Conservation (phyloP, 257 asterid genomes). For the Striga asiatica region DNA sequence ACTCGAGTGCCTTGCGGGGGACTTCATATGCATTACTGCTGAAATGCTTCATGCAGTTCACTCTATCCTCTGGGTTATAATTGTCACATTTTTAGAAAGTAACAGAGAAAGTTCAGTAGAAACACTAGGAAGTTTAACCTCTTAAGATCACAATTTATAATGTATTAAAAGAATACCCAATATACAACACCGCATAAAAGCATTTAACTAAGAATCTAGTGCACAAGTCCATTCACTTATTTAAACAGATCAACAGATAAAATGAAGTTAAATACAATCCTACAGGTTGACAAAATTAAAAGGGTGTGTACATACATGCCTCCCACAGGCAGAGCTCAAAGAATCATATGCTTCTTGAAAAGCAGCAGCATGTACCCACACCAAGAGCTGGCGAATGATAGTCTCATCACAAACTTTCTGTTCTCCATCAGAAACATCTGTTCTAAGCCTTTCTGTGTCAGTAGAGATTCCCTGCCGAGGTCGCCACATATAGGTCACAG, state of each 20-base stretch:
- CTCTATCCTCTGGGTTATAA: neutral
- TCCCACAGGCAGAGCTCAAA: constrained; percentile 43
- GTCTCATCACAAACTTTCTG: constrained; percentile 15
- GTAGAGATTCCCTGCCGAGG: neutral
- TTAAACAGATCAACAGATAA: neutral
- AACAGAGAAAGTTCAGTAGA: neutral
- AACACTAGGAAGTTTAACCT: neutral
- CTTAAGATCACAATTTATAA: neutral
- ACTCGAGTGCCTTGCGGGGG: neutral
- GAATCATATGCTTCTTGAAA: constrained; percentile 61
- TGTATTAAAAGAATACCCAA: neutral
- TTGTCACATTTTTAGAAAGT: neutral
- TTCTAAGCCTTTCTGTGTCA: constrained; percentile 14
- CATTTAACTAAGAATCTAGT: constrained; percentile 8
- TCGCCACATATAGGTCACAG: constrained; percentile 78
- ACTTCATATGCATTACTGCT: neutral
- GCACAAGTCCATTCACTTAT: neutral
- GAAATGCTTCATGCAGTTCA: neutral
- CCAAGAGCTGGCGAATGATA: constrained; percentile 49
- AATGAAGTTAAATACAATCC: neutral
- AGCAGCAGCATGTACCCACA: constrained; percentile 87
- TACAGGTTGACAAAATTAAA: neutral
- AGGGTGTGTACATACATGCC: constrained; percentile 17
- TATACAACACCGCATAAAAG: neutral
- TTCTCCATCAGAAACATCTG: constrained; percentile 16